Base-by-base conservation (phyloP, 345 rosid species). In the Eucalyptus sp. region DNA sequence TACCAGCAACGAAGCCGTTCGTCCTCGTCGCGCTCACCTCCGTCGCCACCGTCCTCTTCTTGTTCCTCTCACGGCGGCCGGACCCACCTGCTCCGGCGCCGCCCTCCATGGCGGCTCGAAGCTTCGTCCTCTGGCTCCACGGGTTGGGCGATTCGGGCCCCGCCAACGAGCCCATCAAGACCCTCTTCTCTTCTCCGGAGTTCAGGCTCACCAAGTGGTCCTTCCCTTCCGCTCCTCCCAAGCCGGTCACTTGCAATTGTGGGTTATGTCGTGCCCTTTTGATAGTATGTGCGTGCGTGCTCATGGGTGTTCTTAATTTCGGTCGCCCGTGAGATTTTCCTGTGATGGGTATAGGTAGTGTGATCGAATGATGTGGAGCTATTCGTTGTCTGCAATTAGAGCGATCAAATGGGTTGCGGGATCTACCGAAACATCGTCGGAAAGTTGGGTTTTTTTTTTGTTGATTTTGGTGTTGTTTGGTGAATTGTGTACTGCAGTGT, bases 121-220 rank as follows among this genome's bases (percentile, higher is more conserved):
- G 92, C 91, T 93, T 97, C 87, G 86, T 97, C 86, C 92, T 95
- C 29, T 96, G 99, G 99, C 98, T 97, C 88, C 98, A 96, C 88
- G 98, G 97, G 13, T 51, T 96, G 44, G 99, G 98, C 17, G 97
- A 96, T 89, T 95, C 98, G 0, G 98, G 99, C 89, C 99, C 98
- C 49, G 97, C 97, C 11, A 97, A 97, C 90, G 97, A 96, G 92
- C 97, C 96, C 89, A 94, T 96, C 94, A 96, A 91, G 90, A 91
- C 96, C 44, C 56, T 92, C 91, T 96, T 96, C 93, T 92, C 93
- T 50, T 94, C 97, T 31, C 91, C 94, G 1, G 93, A 94, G 93
- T 96, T 96, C 87, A 89, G 89, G 29, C 86, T 87, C 91, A 92
- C 98, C 92, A 94, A 92, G 86, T 97, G 98, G 97, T 94, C 94